Base-by-base conservation (phyloP, 1,284 basidiomycete genomes). In the Rhodotorula mucilaginosa region DNA sequence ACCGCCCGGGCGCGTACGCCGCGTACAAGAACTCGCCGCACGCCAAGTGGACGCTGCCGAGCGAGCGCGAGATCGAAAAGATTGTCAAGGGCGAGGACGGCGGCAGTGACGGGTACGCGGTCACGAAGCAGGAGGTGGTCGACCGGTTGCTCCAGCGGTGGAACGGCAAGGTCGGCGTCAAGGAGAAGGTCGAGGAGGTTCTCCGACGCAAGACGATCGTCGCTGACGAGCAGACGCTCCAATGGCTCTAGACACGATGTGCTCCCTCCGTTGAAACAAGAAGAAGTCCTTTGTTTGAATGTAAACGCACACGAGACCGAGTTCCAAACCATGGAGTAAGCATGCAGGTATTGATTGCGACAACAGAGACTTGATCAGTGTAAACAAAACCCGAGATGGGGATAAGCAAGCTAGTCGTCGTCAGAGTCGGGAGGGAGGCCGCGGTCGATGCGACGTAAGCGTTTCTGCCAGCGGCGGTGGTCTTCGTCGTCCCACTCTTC, bases 121-220 rank as follows among this genome's bases (percentile, higher is more conserved):
- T 90, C 44, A 87, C 84, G 10, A 79, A 86, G 58, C 83, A 87
- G 47, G 88, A 90, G 74, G 79, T 93, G 13, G 78, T 92, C 23
- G 81, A 83, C 29, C 84, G 85, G 73, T 86, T 91, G 78, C 77
- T 80, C 29, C 70, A 74, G 15, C 71, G 82, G 80, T 86, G 76
- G 69, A 62, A 67, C 49, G 85, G 86, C 49, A 93, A 93, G 82
- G 79, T 84, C 67, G 92, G 92, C 44, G 85, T 90, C 6, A 83
- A 81, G 76, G 88, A 88, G 77, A 93, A 93, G 82, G 83, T 93
- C 31, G 67, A 85, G 44, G 92, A 93, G 77, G 87, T 93, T 62
- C 84, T 88, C 18, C 78, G 82, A 67, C 86, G 92, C 74, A 84
- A 82, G 76, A 82, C 84, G 26, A 80, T 87, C 61, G 83, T 56